A percentile compares a stretch with the other conserved stretches of the same genome.
phyloP scores from a whole-genome alignment of 192 early-diverging fungal genomes.

The Lunasporangiospora selenospora region DNA sequence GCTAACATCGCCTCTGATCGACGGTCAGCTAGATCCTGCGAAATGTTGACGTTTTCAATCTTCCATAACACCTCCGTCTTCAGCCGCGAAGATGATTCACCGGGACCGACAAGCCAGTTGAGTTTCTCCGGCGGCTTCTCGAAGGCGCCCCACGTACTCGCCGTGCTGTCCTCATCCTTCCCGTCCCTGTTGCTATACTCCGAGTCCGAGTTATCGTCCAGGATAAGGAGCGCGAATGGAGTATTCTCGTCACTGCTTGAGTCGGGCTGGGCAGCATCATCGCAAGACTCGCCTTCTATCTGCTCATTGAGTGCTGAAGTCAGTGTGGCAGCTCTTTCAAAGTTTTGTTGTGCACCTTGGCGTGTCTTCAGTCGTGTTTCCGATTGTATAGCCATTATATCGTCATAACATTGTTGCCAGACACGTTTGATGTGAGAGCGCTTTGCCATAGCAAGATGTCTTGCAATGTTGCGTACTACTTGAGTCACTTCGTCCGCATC shows the following conservation, averaged over 20 bases:
- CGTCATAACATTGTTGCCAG: conserved; percentile 11
- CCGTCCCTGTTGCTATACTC: neutral
- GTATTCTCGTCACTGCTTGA: neutral
- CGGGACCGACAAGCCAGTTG: conserved; percentile 5
- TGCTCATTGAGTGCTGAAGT: conserved; percentile 3
- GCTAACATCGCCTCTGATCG: conserved; percentile 6
- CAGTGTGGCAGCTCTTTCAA: neutral
- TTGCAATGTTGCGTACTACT: neutral
- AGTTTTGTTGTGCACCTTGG: conserved; percentile 10
- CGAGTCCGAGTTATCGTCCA: conserved; percentile 1
- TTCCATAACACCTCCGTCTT: conserved; percentile 7
- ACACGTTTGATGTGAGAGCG: neutral
- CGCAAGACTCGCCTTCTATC: conserved; percentile 5
- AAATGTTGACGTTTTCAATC: conserved; percentile 6
- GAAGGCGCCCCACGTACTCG: neutral
- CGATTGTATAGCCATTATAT: neutral
- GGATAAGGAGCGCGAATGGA: conserved; percentile 1
- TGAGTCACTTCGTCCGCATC: neutral
- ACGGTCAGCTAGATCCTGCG: conserved; percentile 3
- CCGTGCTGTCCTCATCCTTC: conserved; percentile 11
- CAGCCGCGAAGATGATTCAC: conserved; percentile 8
- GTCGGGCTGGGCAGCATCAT: neutral
- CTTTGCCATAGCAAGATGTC: neutral
- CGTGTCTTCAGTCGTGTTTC: conserved; percentile 5
- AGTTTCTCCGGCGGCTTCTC: conserved; percentile 1